phyloP scores from a whole-genome alignment of 2,329 filamentous ascomycete genomes.

The Alternaria metachromatica region DNA sequence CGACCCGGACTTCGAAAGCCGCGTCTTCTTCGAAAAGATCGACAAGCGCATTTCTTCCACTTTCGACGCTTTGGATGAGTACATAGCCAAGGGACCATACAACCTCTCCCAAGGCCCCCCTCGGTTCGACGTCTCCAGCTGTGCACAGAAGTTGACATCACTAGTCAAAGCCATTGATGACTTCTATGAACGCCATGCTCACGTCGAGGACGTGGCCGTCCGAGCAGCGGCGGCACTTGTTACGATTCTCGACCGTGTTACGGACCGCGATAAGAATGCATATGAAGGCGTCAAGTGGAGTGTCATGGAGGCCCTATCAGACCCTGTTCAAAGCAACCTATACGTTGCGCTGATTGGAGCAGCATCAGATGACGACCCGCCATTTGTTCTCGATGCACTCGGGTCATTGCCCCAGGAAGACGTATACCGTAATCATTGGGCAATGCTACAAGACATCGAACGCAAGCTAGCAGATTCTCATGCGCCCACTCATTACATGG shows the following conservation, averaged over 20 bases:
- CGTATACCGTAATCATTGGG: constrained; percentile 40
- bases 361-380: constrained; percentile 14
- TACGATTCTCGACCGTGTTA: constrained; percentile 42
- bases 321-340: constrained; percentile 40
- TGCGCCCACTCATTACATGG: constrained; percentile 34
- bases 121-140: constrained; percentile 36
- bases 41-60: constrained; percentile 35
- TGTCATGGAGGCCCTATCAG: constrained; percentile 28
- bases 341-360: constrained; percentile 40
- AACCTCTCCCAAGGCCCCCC: constrained; percentile 29
- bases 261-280: constrained; percentile 40
- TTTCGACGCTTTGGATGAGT: constrained; percentile 41
- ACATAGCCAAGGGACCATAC: constrained; percentile 37
- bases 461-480: constrained; percentile 29
- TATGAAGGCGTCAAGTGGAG: constrained; percentile 41
- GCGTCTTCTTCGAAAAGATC: constrained; percentile 47
- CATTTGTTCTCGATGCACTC: constrained; percentile 42
- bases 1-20: constrained; percentile 40
- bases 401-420: constrained; percentile 37
- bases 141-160: constrained; percentile 37
- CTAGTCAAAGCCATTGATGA: constrained; percentile 39
- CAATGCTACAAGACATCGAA: constrained; percentile 34
- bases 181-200: constrained; percentile 32
- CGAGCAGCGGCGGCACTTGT: constrained; percentile 40
- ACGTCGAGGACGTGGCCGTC: constrained; percentile 31